Evolutionary conservation across 2,329 filamentous ascomycete species (phyloP), one percentile per base, ranked within the genome.

Genomic region (Alternaria sp.): DNA sequence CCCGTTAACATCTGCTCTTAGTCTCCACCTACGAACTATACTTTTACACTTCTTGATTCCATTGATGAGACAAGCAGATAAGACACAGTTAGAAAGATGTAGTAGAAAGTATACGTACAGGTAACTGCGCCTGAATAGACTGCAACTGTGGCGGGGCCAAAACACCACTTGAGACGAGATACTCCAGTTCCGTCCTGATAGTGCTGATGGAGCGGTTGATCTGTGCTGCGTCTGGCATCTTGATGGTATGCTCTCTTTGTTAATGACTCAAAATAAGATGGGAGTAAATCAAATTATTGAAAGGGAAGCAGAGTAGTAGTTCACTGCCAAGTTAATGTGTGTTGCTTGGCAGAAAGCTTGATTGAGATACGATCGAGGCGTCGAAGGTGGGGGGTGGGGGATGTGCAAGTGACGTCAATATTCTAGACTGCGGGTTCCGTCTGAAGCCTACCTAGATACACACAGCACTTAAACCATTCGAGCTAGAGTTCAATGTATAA

Each of bases 121-220:
- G 69, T 7, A 71, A 47, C 30, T 71, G 67, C 11, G 69, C 67
- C 32, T 66, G 66, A 7, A 70, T 70, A 5, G 64, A 66, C 15
- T 69, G 67, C n/a, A 67, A 44, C 19, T 70, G 67, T 6, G 67
- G 69, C 11, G 64, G 36, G 4, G 64, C 62, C 15, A 71, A 45
- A 15, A 70, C 62, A n/a, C 67, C 67, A 9, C 61, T 47, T 12
- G 63, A 61, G 8, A 66, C 67, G 5, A 71, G 69, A 54, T 63
- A 70, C 19, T 70, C 64, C 1, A 71, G 61, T 54, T 70, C 69
- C 0, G 65, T 71, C 8, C 57, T 61, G 28, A 69, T 66, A 19
- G 61, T 65, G 12, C 61, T 53, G 11, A 72, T 56, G 8, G 66
- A 70, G 28, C 67, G 66, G 26, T 59, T 67, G 52, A 70, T 52